Evolutionary conservation across 176 grass and related monocot species (phyloP), one percentile per base, ranked within the genome.

Genomic region (Chrysopogon serrulatus): DNA sequence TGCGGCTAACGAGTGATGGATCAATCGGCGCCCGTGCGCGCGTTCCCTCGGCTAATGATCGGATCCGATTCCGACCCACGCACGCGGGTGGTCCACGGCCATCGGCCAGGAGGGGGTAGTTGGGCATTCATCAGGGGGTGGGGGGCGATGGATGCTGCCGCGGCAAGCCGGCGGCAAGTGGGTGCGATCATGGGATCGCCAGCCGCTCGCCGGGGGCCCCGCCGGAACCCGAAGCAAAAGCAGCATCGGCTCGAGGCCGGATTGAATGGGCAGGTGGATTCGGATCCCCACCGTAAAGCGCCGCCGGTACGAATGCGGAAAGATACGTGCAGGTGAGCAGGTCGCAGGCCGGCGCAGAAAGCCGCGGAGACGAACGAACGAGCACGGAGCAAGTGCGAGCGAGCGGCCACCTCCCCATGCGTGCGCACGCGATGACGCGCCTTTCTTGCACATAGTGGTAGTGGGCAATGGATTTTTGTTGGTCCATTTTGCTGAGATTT

Each of bases 111-210:
- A 18, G 18, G 41, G 17, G 43, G 79, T 71, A 1, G 73, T 78
- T 83, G 80, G 54, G n/a, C n/a, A 83, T 81, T 84, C 71, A 79
- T 83, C 86, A 65, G 71, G n/a, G n/a, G n/a, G n/a, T n/a, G n/a
- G n/a, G n/a, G n/a, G n/a, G 36, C 1, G 42, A 13, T 33, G 47
- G 54, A 57, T 24, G 54, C 23, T 59, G 54, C 39, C 4, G 39
- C n/a, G n/a, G 54, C 54, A 8, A 54, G 0, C 49, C 51, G 30
- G n/a, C 60, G 13, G 18, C 67, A 26, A 35, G 68, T 81, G 69
- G 47, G 36, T 30, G 51, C 24, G 65, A 87, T 83, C 86, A 82
- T 87, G 86, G 49, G 63, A 87, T 87, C 56, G 28, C 44, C 40
- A 13, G 65, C 39, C 73, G 41, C 43, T 15, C 16, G 42, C 44